Percentiles rank a stretch among this genome's conserved stretches.
Evolutionary conservation across 768 basidiomycete species (phyloP).

Genomic region (Amanita pallidorosea): DNA sequence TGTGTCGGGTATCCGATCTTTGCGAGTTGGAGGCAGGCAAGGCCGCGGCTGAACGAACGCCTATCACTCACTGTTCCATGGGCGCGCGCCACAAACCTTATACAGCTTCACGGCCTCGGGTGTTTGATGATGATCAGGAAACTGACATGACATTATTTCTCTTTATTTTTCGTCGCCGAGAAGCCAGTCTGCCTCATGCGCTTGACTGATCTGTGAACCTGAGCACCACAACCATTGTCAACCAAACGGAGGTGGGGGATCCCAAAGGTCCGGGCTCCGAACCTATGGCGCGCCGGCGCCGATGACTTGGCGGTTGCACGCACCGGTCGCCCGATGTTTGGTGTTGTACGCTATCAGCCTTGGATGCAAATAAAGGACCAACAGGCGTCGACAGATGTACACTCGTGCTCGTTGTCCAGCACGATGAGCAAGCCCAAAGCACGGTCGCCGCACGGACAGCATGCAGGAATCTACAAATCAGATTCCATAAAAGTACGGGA

Average conservation of each 20-base stretch:
- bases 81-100: neutral
- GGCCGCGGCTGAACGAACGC: neutral
- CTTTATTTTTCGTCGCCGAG: neutral
- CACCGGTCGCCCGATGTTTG: neutral
- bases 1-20: too few species aligned
- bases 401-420: neutral
- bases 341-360: neutral
- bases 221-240: neutral
- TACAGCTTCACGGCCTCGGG: neutral
- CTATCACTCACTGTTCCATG: neutral
- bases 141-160: neutral
- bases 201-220: neutral
- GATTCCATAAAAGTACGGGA: slow-evolving; percentile 49
- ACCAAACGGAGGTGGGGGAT: neutral
- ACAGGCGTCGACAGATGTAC: neutral
- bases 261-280: neutral
- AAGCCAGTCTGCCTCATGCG: neutral
- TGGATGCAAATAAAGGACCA: neutral
- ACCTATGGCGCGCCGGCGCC: neutral
- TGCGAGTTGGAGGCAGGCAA: neutral
- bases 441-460: slow-evolving; percentile 33
- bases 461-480: slow-evolving; percentile 52
- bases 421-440: slow-evolving; percentile 37
- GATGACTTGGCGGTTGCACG: neutral
- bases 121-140: neutral